Conservation (phyloP, 768 basidiomycete genomes). For the Vishniacozyma victoriae region DNA sequence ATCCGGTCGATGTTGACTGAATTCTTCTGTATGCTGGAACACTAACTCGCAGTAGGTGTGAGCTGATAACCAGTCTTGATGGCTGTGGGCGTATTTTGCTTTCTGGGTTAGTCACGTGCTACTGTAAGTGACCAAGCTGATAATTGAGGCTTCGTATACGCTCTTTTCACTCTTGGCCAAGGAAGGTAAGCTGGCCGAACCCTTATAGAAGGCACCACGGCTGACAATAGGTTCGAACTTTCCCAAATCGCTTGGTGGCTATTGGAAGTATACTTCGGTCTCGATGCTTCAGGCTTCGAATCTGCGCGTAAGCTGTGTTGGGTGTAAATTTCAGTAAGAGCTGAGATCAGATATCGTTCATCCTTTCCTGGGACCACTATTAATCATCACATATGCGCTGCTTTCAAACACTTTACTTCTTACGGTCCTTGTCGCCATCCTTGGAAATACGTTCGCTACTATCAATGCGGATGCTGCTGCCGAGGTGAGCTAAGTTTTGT, state of each 20-base stretch:
- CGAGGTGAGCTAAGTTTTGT: conserved; percentile 56
- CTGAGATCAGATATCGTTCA: conserved; percentile 59
- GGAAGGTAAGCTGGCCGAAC: conserved; percentile 24
- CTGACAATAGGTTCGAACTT: conserved; percentile 24
- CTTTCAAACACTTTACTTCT: conserved; percentile 85
- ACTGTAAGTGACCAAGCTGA: not conserved
- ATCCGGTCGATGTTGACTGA: conserved; percentile 85
- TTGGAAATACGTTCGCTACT: conserved; percentile 89
- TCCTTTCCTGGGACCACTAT: conserved; percentile 77
- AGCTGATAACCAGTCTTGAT: conserved; percentile 31
- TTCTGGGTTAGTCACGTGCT: conserved; percentile 52
- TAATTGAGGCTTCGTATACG: conserved; percentile 67
- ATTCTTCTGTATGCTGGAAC: conserved; percentile 52
- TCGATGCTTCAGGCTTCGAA: conserved; percentile 86
- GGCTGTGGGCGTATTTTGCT: conserved; percentile 51
- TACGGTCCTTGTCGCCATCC: conserved; percentile 59
- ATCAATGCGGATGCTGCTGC: conserved; percentile 90
- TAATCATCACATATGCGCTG: conserved; percentile 72
- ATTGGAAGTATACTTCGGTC: conserved; percentile 78
- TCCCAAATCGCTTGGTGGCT: conserved; percentile 88
- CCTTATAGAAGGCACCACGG: conserved; percentile 3
- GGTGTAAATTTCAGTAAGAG: conserved; percentile 1
- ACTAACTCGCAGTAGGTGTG: not conserved
- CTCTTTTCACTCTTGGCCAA: conserved; percentile 76
- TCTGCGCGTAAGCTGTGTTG: conserved; percentile 58